Base-by-base conservation (phyloP, 2,329 filamentous ascomycete genomes). In the Cladosporium sp. region DNA sequence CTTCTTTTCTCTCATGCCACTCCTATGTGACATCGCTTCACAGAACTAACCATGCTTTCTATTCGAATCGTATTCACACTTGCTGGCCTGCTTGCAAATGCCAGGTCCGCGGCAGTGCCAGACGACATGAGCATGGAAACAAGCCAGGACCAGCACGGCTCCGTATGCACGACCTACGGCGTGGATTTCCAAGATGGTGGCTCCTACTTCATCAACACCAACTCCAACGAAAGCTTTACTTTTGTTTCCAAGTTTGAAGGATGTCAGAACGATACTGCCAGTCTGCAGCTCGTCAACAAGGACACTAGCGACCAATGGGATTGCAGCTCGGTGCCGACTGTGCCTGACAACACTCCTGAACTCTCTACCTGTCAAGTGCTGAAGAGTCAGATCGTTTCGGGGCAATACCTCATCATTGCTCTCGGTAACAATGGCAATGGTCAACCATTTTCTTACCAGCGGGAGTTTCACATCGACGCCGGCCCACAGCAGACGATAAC, bases 161-260 rank as follows among this genome's bases (percentile, higher is more conserved):
- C 54, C 9, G 41, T 30, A 3, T 61, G 58, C 38, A 13, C 50
- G 3, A 54, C 55, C 1, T 61, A 54, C 22, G 57, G 57, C 22
- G 57, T 59, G 24, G 58, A 60, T 34, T 59, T 59, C 32, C 51
- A 56, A 7, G 53, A 56, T 41, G 53, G 55, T 42, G 54, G 54
- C 11, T 48, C 30, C 24, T 61, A 61, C 43, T 61, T 61, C 41
- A 56, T 59, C 49, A 57, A 61, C 42, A 39, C 50, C 7, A 37
- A 48, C 15, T 57, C 54, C 4, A 56, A 43, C 15, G 43, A 30
- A 4, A 37, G 41, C 11, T 59, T 61, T 43, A 58, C 56, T 2
- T 49, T 43, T 2, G 58, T 61, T n/a, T 53, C 56, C 4, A 42
- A 59, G 32, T 61, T 59, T 18, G 50, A 52, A n/a, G 52, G 54